Percentiles rank a stretch among this genome's conserved stretches.
Conservation (phyloP, 306 rosid species). For the Malus domestica region DNA sequence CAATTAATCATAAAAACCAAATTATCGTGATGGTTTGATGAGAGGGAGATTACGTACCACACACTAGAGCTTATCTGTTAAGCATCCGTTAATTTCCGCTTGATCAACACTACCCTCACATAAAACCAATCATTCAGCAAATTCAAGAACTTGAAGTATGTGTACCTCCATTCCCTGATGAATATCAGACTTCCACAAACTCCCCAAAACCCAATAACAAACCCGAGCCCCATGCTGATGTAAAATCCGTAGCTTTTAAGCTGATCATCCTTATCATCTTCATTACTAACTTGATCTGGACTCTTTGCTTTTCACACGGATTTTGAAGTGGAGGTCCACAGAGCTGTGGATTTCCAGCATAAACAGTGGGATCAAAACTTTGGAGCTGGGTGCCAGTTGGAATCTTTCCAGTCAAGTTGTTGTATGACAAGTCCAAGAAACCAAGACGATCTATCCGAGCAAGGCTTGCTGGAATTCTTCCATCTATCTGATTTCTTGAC, state of each 20-base stretch:
- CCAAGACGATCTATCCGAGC: neutral
- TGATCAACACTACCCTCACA: neutral
- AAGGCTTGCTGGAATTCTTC: neutral
- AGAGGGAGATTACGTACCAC: neutral
- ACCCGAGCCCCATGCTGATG: neutral
- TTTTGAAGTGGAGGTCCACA: neutral
- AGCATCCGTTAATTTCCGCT: neutral
- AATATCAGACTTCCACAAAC: conserved; percentile 18
- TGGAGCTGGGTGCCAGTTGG: neutral
- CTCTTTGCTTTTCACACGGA: neutral
- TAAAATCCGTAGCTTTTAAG: conserved; percentile 8
- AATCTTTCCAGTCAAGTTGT: neutral
- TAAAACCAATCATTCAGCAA: neutral
- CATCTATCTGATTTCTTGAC: neutral
- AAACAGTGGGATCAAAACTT: neutral
- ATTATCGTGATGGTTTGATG: neutral
- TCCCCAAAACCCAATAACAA: conserved; percentile 25
- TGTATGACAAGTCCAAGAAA: neutral
- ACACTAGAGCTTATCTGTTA: neutral
- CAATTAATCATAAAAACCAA: neutral
- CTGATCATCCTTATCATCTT: neutral
- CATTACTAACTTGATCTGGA: neutral
- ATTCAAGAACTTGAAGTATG: conserved; percentile 13
- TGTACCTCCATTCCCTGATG: conserved; percentile 5
- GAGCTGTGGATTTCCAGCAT: neutral